Evolutionary conservation across 352 stramenopile species (phyloP), one percentile per base, ranked within the genome.

Genomic region (Pythium phragmitis): DNA sequence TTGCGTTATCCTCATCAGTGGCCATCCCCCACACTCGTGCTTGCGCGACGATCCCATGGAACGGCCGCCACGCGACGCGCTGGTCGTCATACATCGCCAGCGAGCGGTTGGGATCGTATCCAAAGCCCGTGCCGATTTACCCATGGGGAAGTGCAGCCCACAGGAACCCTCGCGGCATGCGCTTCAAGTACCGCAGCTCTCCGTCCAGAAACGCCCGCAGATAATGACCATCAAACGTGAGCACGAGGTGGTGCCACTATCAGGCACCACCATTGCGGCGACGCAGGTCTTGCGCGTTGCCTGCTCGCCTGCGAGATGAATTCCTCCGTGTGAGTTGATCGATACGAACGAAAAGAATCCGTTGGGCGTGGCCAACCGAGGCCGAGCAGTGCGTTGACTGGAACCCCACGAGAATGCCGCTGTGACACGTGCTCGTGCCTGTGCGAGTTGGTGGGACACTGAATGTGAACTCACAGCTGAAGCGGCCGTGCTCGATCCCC

Each of bases 111-210:
- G 57, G 57, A 50, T 63, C 45, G 19, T 53, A 47, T 4, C 57
- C 57, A 28, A 50, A 63, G 5, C 57, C 57, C 11, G 43, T 55
- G 30, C 57, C 57, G 21, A 63, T 28, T 45, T 63, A 45, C 36
- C 33, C 34, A 16, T 49, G 9, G 2, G 5, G 11, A 1, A 63
- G 37, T 19, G 6, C 7, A 3, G 33, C 14, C 36, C 45, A 56
- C 12, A 16, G 3, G 26, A 56, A 55, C 13, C 26, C 57, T 11
- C 19, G 45, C 7, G 36, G 17, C 8, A 63, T 50, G 9, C 47
- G 57, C 16, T 48, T 63, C 9, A 55, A 37, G 19, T 50, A 63
- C 19, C 45, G 21, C 0, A 56, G 46, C 23, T 55, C 41, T 5
- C 43, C 43, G 23, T 62, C 45, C 7, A 62, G 17, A 23, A 23